A percentile compares a stretch with the other conserved stretches of the same genome.
phyloP scores from a whole-genome alignment of 2,329 filamentous ascomycete genomes.

The Trichoderma harzianum region DNA sequence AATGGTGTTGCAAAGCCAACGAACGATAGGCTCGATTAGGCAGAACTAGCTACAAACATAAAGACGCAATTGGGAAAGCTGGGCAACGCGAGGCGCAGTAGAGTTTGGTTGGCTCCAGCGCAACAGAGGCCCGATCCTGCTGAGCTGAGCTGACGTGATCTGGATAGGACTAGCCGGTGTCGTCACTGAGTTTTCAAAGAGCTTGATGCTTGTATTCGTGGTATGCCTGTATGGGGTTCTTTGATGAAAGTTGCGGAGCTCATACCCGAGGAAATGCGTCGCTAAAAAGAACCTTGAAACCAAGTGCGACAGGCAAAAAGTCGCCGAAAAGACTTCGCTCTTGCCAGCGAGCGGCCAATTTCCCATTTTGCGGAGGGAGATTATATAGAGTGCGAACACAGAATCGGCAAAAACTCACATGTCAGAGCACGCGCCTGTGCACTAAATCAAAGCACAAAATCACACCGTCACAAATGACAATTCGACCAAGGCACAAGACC shows the following conservation, averaged over 20 bases:
- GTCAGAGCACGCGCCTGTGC: not conserved
- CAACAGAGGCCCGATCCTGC: conserved; percentile 9
- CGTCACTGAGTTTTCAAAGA: not conserved
- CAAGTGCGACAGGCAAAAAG: not conserved
- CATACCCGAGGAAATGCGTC: not conserved
- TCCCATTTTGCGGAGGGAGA: not conserved
- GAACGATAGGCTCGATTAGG: not conserved
- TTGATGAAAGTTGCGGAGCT: not conserved
- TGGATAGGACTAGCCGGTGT: not conserved
- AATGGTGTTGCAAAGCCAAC: not conserved
- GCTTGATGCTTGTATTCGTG: not conserved
- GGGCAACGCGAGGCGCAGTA: not conserved
- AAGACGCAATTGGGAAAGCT: not conserved
- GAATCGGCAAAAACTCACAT: not conserved
- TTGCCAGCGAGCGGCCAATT: not conserved
- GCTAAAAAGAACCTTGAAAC: not conserved
- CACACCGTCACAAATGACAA: not conserved
- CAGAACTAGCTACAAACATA: not conserved
- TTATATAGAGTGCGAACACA: not conserved
- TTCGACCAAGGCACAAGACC: not conserved
- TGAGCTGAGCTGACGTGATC: conserved; percentile 13
- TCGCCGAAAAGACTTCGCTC: not conserved
- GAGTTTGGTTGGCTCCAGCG: not conserved
- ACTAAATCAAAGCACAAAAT: not conserved
- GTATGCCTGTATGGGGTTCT: not conserved